These are phyloP conservation scores for Candida sonorensis DNA, from an alignment of 805 yeast genomes.

Conservation along the genomic window DNA sequence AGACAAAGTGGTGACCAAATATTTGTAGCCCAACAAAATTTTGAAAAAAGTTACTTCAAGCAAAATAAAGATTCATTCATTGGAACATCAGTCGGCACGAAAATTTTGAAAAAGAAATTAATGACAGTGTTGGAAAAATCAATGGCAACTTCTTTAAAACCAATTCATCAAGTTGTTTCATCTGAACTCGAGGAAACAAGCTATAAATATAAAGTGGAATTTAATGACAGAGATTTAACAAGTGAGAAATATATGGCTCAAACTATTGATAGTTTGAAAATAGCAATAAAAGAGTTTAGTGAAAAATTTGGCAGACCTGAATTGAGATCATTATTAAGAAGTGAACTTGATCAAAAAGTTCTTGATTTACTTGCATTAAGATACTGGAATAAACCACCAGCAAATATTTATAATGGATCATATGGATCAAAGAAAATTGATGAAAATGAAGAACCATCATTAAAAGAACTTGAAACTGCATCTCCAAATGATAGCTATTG, in stretches of 20 bases:
- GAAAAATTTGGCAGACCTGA: slow-evolving; percentile 78
- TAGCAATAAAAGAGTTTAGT: slow-evolving; percentile 81
- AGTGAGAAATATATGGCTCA: slow-evolving; percentile 93
- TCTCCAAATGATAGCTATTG: slow-evolving; percentile 70
- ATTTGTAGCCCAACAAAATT: slow-evolving; percentile 59
- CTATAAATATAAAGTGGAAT: slow-evolving; percentile 91
- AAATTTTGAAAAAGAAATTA: slow-evolving; percentile 66
- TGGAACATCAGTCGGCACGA: slow-evolving; percentile 72
- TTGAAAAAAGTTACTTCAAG: slow-evolving; percentile 59
- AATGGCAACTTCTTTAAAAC: slow-evolving; percentile 83
- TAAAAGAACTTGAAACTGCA: slow-evolving; percentile 50
- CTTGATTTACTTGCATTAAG: slow-evolving; percentile 81
- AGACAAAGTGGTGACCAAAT: slow-evolving; percentile 55
- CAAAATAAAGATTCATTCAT: slow-evolving; percentile 51
- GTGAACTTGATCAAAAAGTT: slow-evolving; percentile 83
- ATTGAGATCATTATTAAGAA: slow-evolving; percentile 67
- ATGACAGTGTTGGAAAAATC: slow-evolving; percentile 84
- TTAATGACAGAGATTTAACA: slow-evolving; percentile 88
- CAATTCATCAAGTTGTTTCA: slow-evolving; percentile 79
- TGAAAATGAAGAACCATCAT: slow-evolving; percentile 37
- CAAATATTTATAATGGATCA: slow-evolving; percentile 10
- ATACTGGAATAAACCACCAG: slow-evolving; percentile 77
- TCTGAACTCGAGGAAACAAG: slow-evolving; percentile 91
- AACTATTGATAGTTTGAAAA: slow-evolving; percentile 79
- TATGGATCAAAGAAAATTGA: slow-evolving; percentile 3